These are phyloP conservation scores for Podila verticillata DNA, from an alignment of 192 early-diverging fungal genomes.

Conservation along the genomic window DNA sequence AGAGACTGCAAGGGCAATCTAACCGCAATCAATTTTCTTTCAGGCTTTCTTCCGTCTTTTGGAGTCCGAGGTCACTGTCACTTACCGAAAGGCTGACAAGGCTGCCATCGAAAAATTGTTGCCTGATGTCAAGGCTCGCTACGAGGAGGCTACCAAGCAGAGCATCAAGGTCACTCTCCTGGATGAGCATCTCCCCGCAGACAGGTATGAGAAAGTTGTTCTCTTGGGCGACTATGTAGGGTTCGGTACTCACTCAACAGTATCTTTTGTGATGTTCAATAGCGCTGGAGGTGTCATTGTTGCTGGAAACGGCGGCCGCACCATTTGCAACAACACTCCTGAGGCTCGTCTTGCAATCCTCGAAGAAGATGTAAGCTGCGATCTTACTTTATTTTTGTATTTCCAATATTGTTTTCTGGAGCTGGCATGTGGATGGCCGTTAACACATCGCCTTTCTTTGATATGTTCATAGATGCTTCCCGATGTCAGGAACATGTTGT, in stretches of 20 bases:
- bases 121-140: slow-evolving; percentile 58
- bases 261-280: slow-evolving; percentile 3
- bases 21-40: background rate
- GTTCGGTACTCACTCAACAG: no score
- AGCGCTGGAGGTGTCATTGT: slow-evolving; percentile 93
- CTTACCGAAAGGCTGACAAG: slow-evolving; percentile 77
- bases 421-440: no score
- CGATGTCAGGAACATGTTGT: slow-evolving; percentile 88
- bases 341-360: slow-evolving; percentile 88
- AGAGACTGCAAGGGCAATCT: background rate
- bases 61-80: slow-evolving; percentile 78
- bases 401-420: background rate
- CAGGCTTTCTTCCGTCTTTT: slow-evolving; percentile 86
- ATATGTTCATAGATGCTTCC: slow-evolving; percentile 82
- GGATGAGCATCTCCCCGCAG: slow-evolving; percentile 73
- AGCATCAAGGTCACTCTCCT: slow-evolving; percentile 62
- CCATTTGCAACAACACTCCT: slow-evolving; percentile 90
- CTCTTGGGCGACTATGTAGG: background rate
- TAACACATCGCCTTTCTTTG: no score
- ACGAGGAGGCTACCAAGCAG: slow-evolving; percentile 62
- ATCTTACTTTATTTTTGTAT: slow-evolving; percentile 2
- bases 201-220: slow-evolving; percentile 51
- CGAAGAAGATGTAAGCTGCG: slow-evolving; percentile 71
- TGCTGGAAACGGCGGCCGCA: slow-evolving; percentile 77
- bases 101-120: slow-evolving; percentile 68